Base-by-base conservation (phyloP, 495 filamentous ascomycete genomes). In the Emericellopsis terricola region DNA sequence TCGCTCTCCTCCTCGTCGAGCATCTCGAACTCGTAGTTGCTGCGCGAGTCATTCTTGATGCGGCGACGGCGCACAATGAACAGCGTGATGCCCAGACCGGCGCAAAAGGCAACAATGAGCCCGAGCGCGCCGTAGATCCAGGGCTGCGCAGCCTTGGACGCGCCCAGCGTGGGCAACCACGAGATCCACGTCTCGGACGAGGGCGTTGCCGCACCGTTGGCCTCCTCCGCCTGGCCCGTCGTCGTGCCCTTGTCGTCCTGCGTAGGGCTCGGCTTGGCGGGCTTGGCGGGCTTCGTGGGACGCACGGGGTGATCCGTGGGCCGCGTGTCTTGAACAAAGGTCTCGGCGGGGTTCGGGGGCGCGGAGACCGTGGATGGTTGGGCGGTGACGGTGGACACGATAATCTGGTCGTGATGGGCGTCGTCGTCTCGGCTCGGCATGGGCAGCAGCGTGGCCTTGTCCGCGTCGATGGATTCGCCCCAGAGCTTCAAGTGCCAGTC, bases 401-500 rank as follows among this genome's bases (percentile, higher is more conserved):
- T 50, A 18, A 49, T 60, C 23, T 26, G 6, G 36, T 71, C 70
- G 53, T 93, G 82, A 47, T 92, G 72, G 29, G 70, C 66, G 47
- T 94, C 81, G 42, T 93, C 84, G 31, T 83, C 62, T 32, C 84
- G 80, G 4, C 65, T 75, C 0, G 89, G 89, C 59, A 96, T 68
- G 15, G 89, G 91, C 15, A 89, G 70, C 3, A 78, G 55, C 19
- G 53, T 59, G 31, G 83, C 76, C 37, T 71, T 77, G 16, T 65
- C 55, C 15, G 73, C 65, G 47, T 96, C 84, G 39, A 77, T 76
- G 38, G 65, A 61, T 49, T 93, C 83, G 38, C 91, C 91, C 84
- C 85, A 97, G 15, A 97, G 67, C 43, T 81, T 91, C 26, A 97
- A 65, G 43, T 83, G 78, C 87, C 87, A 97, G 54, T 97, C 86